A percentile compares a stretch with the other conserved stretches of the same genome.
Conservation (phyloP, 2,329 filamentous ascomycete species). For the Arthrobotrys sphaeroides region DNA sequence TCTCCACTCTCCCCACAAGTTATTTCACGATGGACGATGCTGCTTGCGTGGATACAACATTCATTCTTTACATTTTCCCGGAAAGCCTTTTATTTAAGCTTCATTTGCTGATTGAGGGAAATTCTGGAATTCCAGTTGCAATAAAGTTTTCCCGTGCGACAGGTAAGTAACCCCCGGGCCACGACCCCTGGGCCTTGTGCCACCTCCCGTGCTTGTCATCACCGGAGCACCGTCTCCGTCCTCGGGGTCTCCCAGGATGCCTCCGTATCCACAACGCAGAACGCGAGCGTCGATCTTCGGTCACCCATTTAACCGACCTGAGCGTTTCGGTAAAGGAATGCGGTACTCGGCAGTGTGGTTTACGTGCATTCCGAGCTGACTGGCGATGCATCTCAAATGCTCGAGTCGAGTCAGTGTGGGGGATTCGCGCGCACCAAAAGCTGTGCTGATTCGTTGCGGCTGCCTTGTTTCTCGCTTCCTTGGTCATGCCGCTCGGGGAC, state of each 20-base stretch:
- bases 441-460: constrained; percentile 32
- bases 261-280: neutral
- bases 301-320: constrained; percentile 44
- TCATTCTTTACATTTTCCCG: constrained; percentile 18
- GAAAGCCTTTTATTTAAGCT: constrained; percentile 5
- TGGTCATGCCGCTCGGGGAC: constrained; percentile 33
- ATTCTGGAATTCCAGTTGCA: constrained; percentile 68
- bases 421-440: constrained; percentile 7
- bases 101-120: constrained; percentile 60
- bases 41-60: constrained; percentile 34
- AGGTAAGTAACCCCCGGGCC: constrained; percentile 61
- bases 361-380: constrained; percentile 28
- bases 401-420: constrained; percentile 24
- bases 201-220: neutral
- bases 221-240: neutral
- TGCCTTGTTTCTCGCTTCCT: constrained; percentile 52
- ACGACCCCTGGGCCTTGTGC: neutral
- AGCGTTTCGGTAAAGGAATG: constrained; percentile 42
- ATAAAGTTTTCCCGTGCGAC: constrained; percentile 69
- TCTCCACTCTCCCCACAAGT: neutral
- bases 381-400: constrained; percentile 10
- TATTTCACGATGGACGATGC: constrained; percentile 7
- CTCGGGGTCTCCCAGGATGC: neutral
- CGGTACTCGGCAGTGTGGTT: constrained; percentile 42
- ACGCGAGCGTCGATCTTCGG: constrained; percentile 32